A percentile compares a stretch with the other conserved stretches of the same genome.
phyloP scores from a whole-genome alignment of 208 protist species.

The Leishmania mexicana region DNA sequence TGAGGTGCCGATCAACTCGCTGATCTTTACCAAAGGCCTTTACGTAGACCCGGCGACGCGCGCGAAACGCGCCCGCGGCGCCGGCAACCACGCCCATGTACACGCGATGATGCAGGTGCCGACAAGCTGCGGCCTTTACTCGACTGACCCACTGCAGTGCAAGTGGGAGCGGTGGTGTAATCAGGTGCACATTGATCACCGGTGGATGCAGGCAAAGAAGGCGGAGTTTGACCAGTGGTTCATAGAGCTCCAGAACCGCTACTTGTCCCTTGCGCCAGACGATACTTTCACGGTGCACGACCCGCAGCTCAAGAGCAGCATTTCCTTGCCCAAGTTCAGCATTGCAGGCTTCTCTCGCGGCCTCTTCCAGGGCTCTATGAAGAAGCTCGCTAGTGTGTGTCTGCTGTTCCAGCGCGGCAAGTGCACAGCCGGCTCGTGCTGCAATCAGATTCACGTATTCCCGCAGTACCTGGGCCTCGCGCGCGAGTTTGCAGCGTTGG shows the following conservation, averaged over 20 bases:
- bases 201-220: conserved; percentile 78
- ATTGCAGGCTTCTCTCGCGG: conserved; percentile 78
- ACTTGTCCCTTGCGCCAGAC: conserved; percentile 49
- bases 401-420: conserved; percentile 83
- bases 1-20: conserved; percentile 58
- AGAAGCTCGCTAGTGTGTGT: conserved; percentile 81
- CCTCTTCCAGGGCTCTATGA: conserved; percentile 75
- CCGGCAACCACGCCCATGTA: conserved; percentile 35
- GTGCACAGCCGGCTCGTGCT: conserved; percentile 80
- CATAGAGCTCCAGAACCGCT: conserved; percentile 59
- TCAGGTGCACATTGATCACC: conserved; percentile 78
- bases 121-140: conserved; percentile 81
- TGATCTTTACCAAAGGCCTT: conserved; percentile 79
- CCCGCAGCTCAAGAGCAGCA: conserved; percentile 64
- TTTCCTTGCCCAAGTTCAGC: conserved; percentile 68
- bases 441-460: conserved; percentile 88
- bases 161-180: conserved; percentile 91
- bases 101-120: conserved; percentile 67
- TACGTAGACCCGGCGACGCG: conserved; percentile 74
- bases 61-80: conserved; percentile 51
- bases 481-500: conserved; percentile 22
- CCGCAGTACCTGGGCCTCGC: conserved; percentile 52
- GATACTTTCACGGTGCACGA: conserved; percentile 78
- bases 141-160: conserved; percentile 67
- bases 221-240: conserved; percentile 78